Evolutionary conservation across 768 basidiomycete genomes (phyloP), one percentile per base, ranked within the genome.

Genomic region (Boletus vinaceobasis): DNA sequence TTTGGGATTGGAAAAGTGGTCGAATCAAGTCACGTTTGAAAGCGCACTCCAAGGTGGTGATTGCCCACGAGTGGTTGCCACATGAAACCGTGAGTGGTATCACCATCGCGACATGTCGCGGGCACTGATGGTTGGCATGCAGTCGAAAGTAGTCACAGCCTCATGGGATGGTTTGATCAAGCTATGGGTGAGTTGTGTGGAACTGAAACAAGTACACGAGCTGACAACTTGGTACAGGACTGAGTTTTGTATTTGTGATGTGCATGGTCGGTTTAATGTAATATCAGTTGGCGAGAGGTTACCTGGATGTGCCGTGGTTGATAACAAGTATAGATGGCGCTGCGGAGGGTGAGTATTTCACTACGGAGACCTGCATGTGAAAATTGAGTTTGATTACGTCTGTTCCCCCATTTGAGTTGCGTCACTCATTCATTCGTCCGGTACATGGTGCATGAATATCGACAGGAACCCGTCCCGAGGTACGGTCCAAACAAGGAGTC

Each of bases 1-100:
- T 98, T 72, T 99, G 97, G 97, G 97, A 98, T 71, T 99, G 93
- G 91, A 98, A 97, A 75, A 95, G 88, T n/a, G 91, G 94, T 2
- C 85, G 92, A 59, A 94, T 98, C 71, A 92, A 95, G 75, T 93
- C 89, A 52, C 79, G 92, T 37, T 72, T 98, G 52, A 84, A 85
- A 59, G 93, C 92, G 3, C 97, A 98, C 71, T 85, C 82, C 13
- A 93, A 98, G 74, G 96, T 97, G n/a, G 91, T 98, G 48, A 98
- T 99, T 63, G 84, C 93, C 21, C 97, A 99, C 66, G 92, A 92
- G 67, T 99, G 97, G 97, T 74, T 99, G 55, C 97, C 96, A 48
- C 95, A 99, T 69, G 97, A 99, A 70, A 86, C 89, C 42, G 96
- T 97, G 68, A 74, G 93, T 81, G 42, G 33, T 11, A 37, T 36